Percentiles rank a stretch among this genome's conserved stretches.
These are phyloP conservation scores for Pseudonectria foliicola DNA, from an alignment of 2,329 filamentous ascomycete genomes.

Conservation along the genomic window DNA sequence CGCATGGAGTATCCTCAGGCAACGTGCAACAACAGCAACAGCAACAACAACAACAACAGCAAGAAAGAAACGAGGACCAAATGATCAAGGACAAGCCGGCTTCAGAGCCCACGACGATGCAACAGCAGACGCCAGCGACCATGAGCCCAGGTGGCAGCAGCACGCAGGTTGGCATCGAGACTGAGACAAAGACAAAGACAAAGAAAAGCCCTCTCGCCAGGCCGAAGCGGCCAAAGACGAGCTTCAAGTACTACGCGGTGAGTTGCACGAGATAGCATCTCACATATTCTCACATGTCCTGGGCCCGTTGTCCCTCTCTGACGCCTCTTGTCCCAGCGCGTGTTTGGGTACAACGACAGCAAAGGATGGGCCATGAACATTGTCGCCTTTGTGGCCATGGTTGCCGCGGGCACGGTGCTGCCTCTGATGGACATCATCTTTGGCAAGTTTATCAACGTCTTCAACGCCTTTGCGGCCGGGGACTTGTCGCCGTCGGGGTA, in stretches of 20 bases:
- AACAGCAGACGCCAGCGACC: too few relatives aligned
- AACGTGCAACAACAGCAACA: too few relatives aligned
- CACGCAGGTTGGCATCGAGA: too few relatives aligned
- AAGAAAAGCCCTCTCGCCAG: background rate
- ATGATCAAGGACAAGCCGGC: too few relatives aligned
- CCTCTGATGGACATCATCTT: conserved; percentile 55
- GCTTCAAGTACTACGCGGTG: conserved; percentile 22
- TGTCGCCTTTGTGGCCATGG: conserved; percentile 29
- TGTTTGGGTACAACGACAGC: conserved; percentile 33
- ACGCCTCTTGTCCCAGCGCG: conserved; percentile 18
- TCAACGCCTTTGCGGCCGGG: conserved; percentile 48
- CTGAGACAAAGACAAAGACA: too few relatives aligned
- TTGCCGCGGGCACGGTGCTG: conserved; percentile 31
- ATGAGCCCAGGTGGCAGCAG: too few relatives aligned
- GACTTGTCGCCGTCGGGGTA: conserved; percentile 38
- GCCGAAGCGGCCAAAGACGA: conserved; percentile 9
- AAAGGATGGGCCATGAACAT: conserved; percentile 30
- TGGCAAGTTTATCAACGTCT: conserved; percentile 46
- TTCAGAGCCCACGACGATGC: too few relatives aligned
- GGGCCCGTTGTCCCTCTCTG: background rate
- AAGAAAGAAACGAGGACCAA: too few relatives aligned
- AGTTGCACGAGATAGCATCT: too few relatives aligned
- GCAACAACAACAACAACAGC: too few relatives aligned
- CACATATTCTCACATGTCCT: too few relatives aligned
- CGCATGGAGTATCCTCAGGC: too few relatives aligned